Conservation (phyloP, 305 asterid species). For the Stenogyne calaminthoides region DNA sequence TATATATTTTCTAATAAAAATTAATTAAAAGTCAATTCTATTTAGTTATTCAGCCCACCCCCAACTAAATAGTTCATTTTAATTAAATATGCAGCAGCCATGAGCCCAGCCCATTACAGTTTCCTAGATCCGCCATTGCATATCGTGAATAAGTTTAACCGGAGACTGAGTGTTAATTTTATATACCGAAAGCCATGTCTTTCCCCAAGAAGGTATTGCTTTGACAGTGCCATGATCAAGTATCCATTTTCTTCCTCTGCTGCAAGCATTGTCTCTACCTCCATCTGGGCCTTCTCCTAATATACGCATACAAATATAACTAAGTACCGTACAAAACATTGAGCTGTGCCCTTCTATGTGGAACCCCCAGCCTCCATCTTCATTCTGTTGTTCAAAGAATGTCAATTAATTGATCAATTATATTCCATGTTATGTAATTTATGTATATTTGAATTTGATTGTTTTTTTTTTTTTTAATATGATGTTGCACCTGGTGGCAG, state of each 20-base stretch:
- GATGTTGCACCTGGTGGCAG: constrained; percentile 74
- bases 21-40: too few relatives aligned
- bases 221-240: constrained; percentile 79
- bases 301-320: constrained; percentile 76
- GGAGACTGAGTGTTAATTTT: too few relatives aligned
- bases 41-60: too few relatives aligned
- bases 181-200: constrained; percentile 78
- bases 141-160: too few relatives aligned
- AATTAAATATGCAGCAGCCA: too few relatives aligned
- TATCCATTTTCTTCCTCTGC: constrained; percentile 80
- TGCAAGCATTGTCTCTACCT: constrained; percentile 60
- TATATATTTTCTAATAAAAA: too few relatives aligned
- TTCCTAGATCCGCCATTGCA: too few relatives aligned
- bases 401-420: neutral
- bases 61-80: too few relatives aligned
- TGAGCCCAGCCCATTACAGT: too few relatives aligned
- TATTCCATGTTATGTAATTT: too few relatives aligned
- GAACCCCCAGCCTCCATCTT: constrained; percentile 93
- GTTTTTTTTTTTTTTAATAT: neutral
- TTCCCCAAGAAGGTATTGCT: constrained; percentile 95
- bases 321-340: constrained; percentile 78
- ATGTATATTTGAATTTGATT: neutral
- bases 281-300: constrained; percentile 82
- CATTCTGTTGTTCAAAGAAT: constrained; percentile 47
- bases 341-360: constrained; percentile 85